These are phyloP conservation scores for Tricholoma furcatifolium DNA, from an alignment of 768 basidiomycete species.

Conservation along the genomic window DNA sequence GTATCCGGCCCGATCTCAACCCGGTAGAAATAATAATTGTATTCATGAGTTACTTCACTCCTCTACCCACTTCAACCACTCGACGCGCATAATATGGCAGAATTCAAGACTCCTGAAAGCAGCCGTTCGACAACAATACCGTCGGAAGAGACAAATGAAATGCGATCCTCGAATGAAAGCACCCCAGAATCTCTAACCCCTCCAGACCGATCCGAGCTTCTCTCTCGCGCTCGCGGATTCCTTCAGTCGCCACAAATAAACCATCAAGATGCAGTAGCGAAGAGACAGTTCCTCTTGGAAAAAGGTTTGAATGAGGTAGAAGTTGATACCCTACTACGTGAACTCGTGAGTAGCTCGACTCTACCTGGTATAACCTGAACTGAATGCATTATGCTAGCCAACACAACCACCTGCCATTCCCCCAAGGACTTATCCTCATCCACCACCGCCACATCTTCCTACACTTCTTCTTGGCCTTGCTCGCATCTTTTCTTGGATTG, in stretches of 20 bases:
- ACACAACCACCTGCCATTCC: slow-evolving; percentile 52
- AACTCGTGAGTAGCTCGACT: slow-evolving; percentile 42
- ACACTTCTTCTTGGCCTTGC: slow-evolving; percentile 59
- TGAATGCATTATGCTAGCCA: slow-evolving; percentile 20
- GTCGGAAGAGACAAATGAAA: too few relatives aligned
- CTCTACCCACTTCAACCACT: too few relatives aligned
- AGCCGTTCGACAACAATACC: too few relatives aligned
- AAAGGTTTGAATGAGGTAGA: slow-evolving; percentile 68
- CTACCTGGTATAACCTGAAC: background rate
- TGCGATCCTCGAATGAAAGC: too few relatives aligned
- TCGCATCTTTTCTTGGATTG: slow-evolving; percentile 65
- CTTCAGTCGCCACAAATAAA: slow-evolving; percentile 64
- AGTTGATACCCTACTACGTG: slow-evolving; percentile 55
- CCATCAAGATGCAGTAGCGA: slow-evolving; percentile 52
- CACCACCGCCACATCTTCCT: slow-evolving; percentile 68
- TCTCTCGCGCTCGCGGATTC: slow-evolving; percentile 61
- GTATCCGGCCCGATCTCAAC: too few relatives aligned
- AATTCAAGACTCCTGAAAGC: too few relatives aligned
- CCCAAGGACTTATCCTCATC: slow-evolving; percentile 71
- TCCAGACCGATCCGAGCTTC: slow-evolving; percentile 39
- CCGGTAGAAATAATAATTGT: too few relatives aligned
- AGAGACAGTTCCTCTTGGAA: slow-evolving; percentile 64
- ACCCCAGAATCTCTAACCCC: too few relatives aligned
- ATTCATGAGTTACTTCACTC: too few relatives aligned
- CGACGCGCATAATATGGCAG: too few relatives aligned